Evolutionary conservation across 2,329 filamentous ascomycete species (phyloP), one percentile per base, ranked within the genome.

Genomic region (Colletotrichum theobromicola): DNA sequence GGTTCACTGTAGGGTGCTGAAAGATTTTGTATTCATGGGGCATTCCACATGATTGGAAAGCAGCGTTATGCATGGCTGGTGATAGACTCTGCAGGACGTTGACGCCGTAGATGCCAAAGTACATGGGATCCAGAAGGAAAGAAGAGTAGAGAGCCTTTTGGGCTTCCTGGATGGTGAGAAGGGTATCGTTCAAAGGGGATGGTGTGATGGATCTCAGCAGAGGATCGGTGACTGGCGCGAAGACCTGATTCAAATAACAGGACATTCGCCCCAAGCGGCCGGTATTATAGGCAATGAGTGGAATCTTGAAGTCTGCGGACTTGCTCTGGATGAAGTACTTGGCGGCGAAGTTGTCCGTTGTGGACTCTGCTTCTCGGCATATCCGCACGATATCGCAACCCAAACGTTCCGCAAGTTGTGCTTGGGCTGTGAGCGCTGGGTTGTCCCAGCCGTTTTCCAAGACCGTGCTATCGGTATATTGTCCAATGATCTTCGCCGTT

Each of bases 31-130:
- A 95, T 6, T 87, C 83, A 77, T 95, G 93, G 1, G 90, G 91
- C 81, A 95, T 90, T 0, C 93, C 94, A 76, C 91, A 93, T 2
- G 88, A 89, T 65, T 87, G 85, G 71, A 94, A 91, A 0, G 93
- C 94, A 5, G 92, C 88, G 69, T 92, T 94, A 81, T 95, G 93
- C 93, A 95, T 95, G 8, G 92, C 91, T 1, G 94, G 94, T 0
- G 94, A 95, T 70, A 95, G 82, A 79, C 92, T 94, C 83, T 94
- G 94, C 67, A 88, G 90, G 10, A 94, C 91, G 69, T 92, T 92
- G 70, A 90, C 92, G 21, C 94, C 94, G 66, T 95, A 90, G 42
- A 95, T 92, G 77, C 93, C 94, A 72, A 94, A 91, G 60, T 92
- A 91, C 87, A 95, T 91, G 0, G 92, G 88, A 46, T 95, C 92